Evolutionary conservation across 257 asterid genomes (phyloP).

Genomic region (Ajuga chamaepitys): DNA sequence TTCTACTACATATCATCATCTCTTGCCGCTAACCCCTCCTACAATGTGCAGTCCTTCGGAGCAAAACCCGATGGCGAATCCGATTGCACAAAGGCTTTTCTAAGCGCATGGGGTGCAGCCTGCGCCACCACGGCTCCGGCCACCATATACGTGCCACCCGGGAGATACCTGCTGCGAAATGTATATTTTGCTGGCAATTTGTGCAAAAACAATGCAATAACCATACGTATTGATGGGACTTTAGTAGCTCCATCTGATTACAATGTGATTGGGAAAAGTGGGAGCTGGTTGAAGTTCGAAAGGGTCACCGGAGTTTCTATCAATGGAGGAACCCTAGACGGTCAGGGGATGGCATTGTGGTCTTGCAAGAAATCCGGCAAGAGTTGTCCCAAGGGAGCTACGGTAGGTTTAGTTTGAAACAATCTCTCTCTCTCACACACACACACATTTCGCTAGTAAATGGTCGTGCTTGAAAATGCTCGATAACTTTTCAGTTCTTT

Average conservation of each 20-base stretch:
- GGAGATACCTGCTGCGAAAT: constrained; percentile 27
- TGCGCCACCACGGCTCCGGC: constrained; percentile 30
- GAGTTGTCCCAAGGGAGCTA: constrained; percentile 31
- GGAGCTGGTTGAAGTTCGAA: constrained; percentile 42
- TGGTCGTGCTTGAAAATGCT: not conserved
- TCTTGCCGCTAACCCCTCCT: constrained; percentile 19
- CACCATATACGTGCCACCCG: constrained; percentile 40
- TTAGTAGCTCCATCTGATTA: constrained; percentile 52
- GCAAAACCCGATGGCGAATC: constrained; percentile 37
- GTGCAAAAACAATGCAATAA: constrained; percentile 35
- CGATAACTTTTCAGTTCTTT: no score
- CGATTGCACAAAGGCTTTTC: constrained; percentile 31
- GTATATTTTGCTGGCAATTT: constrained; percentile 18
- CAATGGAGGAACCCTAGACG: constrained; percentile 48
- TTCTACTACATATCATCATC: constrained; percentile 2
- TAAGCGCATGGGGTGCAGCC: constrained; percentile 41
- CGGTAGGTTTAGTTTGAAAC: not conserved
- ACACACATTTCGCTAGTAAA: no score
- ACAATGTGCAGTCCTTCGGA: constrained; percentile 30
- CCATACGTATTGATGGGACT: constrained; percentile 41
- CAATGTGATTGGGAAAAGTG: constrained; percentile 25
- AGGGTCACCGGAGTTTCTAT: constrained; percentile 46
- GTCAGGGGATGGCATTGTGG: constrained; percentile 31
- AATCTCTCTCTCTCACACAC: no score
- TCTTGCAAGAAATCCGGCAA: constrained; percentile 40